A percentile compares a stretch with the other conserved stretches of the same genome.
phyloP scores from a whole-genome alignment of 2,329 filamentous ascomycete species.

The Fusarium liriodendri region DNA sequence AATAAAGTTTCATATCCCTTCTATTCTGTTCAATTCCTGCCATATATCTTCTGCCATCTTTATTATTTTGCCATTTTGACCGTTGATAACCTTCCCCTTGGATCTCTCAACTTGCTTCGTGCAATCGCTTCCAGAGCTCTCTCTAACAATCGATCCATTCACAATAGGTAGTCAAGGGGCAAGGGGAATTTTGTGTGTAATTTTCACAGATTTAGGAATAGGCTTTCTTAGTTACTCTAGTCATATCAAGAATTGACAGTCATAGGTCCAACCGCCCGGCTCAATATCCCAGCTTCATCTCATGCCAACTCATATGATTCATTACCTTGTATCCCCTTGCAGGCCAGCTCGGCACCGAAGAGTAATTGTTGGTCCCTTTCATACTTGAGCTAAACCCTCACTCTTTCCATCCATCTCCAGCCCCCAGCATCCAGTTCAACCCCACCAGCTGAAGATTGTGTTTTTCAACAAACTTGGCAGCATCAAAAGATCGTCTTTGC shows the following conservation, averaged over 20 bases:
- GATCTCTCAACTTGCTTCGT: too few species aligned
- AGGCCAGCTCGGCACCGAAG: neutral
- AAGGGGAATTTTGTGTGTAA: neutral
- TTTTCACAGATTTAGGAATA: too few species aligned
- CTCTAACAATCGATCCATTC: neutral
- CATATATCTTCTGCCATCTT: neutral
- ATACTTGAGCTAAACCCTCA: neutral
- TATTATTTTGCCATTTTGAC: neutral
- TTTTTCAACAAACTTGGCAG: slow-evolving; percentile 52
- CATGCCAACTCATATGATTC: too few species aligned
- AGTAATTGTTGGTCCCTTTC: neutral
- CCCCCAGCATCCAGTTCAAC: slow-evolving; percentile 60
- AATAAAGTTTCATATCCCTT: neutral
- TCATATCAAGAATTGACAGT: too few species aligned
- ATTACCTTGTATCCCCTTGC: too few species aligned
- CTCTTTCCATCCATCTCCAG: slow-evolving; percentile 56
- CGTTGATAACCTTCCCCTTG: too few species aligned
- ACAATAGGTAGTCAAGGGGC: neutral
- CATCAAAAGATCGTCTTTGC: slow-evolving; percentile 56
- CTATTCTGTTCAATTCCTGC: neutral
- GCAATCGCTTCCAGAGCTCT: neutral
- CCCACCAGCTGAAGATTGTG: slow-evolving; percentile 53
- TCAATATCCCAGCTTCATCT: too few species aligned
- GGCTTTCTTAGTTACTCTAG: too few species aligned
- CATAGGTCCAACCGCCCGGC: too few species aligned